These are phyloP conservation scores for Diversispora epigaea DNA, from an alignment of 192 early-diverging fungal genomes.

Conservation along the genomic window DNA sequence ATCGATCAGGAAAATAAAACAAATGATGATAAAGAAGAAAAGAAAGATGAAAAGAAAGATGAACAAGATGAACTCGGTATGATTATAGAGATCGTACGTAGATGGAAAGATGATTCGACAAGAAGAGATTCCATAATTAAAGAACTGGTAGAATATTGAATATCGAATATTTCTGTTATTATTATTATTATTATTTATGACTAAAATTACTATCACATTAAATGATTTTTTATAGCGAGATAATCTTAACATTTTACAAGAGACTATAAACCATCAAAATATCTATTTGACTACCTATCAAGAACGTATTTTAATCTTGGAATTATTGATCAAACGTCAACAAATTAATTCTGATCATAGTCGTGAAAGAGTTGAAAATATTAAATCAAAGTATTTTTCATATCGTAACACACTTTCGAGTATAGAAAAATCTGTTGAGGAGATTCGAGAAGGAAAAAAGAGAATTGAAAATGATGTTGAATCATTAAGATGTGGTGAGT, in stretches of 20 bases:
- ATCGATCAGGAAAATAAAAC: not conserved
- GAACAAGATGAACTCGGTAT: constrained; percentile 7
- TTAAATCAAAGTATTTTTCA: constrained; percentile 21
- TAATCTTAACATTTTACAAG: not conserved
- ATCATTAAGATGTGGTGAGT: constrained; percentile 10
- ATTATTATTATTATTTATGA: not conserved
- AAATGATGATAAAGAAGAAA: not conserved
- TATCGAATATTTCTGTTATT: not conserved
- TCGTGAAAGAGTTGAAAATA: constrained; percentile 12
- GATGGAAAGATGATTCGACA: constrained; percentile 9
- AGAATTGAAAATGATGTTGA: constrained; percentile 16
- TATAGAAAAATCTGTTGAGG: constrained; percentile 14
- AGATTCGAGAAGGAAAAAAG: constrained; percentile 4
- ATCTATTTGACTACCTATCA: not conserved
- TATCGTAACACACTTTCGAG: constrained; percentile 8
- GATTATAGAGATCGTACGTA: not conserved
- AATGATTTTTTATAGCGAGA: not conserved
- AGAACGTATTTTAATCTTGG: constrained; percentile 20
- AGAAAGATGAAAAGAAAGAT: not conserved
- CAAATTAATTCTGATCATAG: not conserved
- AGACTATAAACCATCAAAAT: constrained; percentile 2
- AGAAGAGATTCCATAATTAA: not conserved
- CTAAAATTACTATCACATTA: not conserved
- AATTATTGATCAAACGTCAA: constrained; percentile 16
- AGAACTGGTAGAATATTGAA: constrained; percentile 9